These are phyloP conservation scores for Ziziphus jujuba DNA, from an alignment of 306 rosid species.

Conservation along the genomic window DNA sequence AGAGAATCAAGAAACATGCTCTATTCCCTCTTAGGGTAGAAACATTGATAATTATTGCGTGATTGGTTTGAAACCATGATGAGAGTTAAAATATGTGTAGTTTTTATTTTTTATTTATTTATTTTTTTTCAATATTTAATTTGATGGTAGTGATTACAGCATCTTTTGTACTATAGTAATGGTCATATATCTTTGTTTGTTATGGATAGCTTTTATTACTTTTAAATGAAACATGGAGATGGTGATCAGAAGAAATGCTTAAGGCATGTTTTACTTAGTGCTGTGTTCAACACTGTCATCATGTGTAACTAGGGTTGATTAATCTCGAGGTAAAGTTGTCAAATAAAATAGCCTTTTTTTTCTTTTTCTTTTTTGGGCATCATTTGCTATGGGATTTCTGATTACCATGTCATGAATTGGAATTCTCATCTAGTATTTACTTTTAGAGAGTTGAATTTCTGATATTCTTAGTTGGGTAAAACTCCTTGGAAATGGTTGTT, in stretches of 20 bases:
- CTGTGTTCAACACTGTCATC: constrained; percentile 23
- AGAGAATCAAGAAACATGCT: neutral
- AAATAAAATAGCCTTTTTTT: constrained; percentile 10
- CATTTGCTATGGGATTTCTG: neutral
- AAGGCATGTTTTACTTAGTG: neutral
- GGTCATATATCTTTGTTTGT: neutral
- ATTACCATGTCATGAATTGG: neutral
- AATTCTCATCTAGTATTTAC: constrained; percentile 31
- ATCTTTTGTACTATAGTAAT: too few species aligned
- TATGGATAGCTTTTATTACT: neutral
- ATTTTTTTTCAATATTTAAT: neutral
- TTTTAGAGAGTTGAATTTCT: constrained; percentile 12
- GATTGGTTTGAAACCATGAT: too few species aligned
- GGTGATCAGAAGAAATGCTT: too few species aligned
- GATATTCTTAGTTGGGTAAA: constrained; percentile 28
- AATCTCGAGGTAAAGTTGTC: constrained; percentile 23
- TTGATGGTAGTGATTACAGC: neutral
- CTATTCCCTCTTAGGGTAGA: too few species aligned
- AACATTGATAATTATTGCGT: too few species aligned
- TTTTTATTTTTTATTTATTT: neutral
- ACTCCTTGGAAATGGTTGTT: constrained; percentile 39
- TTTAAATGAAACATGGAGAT: too few species aligned
- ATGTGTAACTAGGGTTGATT: constrained; percentile 10
- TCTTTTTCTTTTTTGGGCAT: too few species aligned
- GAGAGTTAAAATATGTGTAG: neutral